phyloP scores from a whole-genome alignment of 1,139 yeast genomes.

The Kluyveromyces sp. region DNA sequence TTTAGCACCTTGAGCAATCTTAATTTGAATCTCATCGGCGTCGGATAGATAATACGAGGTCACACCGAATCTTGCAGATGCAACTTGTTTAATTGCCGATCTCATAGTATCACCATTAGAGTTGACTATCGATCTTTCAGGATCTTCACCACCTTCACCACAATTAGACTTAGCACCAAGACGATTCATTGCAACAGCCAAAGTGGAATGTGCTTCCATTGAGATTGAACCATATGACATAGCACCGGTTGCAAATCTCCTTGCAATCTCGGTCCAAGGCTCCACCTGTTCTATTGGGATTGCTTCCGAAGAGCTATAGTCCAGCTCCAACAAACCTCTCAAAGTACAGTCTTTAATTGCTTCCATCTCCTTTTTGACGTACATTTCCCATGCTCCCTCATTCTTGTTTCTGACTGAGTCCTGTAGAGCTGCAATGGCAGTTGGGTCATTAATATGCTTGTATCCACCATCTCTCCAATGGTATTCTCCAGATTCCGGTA shows the following conservation, averaged over 20 bases:
- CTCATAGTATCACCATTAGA: constrained; percentile 96
- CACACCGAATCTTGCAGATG: constrained; percentile 97
- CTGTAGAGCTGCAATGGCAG: constrained; percentile 90
- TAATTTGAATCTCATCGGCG: constrained; percentile 95
- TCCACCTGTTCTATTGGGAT: constrained; percentile 97
- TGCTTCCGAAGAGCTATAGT: constrained; percentile 58
- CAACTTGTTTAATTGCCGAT: constrained; percentile 95
- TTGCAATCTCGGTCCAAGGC: constrained; percentile 98
- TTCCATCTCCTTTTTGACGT: constrained; percentile 83
- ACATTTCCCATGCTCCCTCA: constrained; percentile 85
- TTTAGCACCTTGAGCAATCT: constrained; percentile 99
- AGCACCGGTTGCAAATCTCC: constrained; percentile 97
- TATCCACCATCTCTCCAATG: constrained; percentile 99
- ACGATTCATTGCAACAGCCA: constrained; percentile 98
- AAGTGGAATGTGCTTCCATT: constrained; percentile 95
- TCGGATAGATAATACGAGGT: constrained; percentile 90
- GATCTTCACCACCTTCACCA: constrained; percentile 99
- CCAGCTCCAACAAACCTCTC: constrained; percentile 89
- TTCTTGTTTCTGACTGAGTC: constrained; percentile 96
- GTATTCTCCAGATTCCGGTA: constrained; percentile 95
- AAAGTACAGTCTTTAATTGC: constrained; percentile 89
- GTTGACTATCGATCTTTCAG: constrained; percentile 74
- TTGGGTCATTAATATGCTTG: constrained; percentile 88
- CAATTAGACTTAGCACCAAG: constrained; percentile 96
- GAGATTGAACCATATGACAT: constrained; percentile 99